phyloP scores from a whole-genome alignment of 2,329 filamentous ascomycete genomes.

The Exophiala sp. region DNA sequence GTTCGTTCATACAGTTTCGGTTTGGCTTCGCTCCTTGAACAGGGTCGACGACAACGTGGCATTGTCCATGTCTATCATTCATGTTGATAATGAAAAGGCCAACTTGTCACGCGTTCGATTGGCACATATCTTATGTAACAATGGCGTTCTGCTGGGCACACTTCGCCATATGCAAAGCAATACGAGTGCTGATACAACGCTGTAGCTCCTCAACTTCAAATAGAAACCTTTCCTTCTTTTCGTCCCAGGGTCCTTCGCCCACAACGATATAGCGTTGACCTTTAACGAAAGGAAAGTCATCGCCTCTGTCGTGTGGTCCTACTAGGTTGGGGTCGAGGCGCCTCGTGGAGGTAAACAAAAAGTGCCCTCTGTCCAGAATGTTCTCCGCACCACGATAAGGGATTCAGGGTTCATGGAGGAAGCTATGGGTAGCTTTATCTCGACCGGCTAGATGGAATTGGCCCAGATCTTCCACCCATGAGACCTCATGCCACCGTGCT shows the following conservation, averaged over 20 bases:
- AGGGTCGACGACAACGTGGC: neutral
- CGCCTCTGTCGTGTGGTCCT: too few relatives aligned
- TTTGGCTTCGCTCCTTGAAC: neutral
- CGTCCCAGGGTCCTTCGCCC: too few relatives aligned
- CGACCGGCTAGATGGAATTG: neutral
- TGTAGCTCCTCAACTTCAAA: too few relatives aligned
- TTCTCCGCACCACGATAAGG: neutral
- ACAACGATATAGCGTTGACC: too few relatives aligned
- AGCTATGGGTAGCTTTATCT: neutral
- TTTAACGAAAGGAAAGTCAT: too few relatives aligned
- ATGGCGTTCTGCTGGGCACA: too few relatives aligned
- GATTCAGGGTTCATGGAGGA: too few relatives aligned
- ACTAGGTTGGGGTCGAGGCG: too few relatives aligned
- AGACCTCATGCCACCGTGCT: neutral
- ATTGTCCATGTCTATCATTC: neutral
- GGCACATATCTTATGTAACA: neutral
- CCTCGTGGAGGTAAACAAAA: neutral
- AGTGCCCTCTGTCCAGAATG: neutral
- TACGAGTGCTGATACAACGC: too few relatives aligned
- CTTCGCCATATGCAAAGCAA: too few relatives aligned
- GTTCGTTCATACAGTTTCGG: conserved; percentile 9
- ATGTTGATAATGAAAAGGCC: conserved; percentile 1
- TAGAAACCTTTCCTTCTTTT: too few relatives aligned
- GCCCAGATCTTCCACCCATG: too few relatives aligned
- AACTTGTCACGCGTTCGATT: neutral